Evolutionary conservation across 352 stramenopile species (phyloP).

Genomic region (Globisporangium camurandrum): DNA sequence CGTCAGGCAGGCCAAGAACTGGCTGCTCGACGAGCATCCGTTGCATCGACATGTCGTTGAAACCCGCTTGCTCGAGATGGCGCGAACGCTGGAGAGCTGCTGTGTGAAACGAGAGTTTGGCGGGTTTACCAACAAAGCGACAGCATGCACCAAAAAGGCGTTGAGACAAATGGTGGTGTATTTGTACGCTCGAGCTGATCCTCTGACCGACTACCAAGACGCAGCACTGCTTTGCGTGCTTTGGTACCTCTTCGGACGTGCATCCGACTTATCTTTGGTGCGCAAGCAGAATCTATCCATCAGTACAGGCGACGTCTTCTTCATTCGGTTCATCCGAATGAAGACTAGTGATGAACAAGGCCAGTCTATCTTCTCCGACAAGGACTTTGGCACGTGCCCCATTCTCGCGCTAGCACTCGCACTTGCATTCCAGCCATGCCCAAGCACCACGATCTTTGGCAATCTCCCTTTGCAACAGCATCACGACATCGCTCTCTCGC

Average conservation of each 20-base stretch:
- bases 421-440: not conserved
- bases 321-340: not conserved
- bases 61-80: not conserved
- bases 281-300: not conserved
- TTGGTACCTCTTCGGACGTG: not conserved
- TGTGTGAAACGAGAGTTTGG: not conserved
- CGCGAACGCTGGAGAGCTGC: not conserved
- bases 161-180: not conserved
- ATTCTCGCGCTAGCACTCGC: not conserved
- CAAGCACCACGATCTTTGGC: not conserved
- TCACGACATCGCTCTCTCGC: no score
- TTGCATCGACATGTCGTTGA: not conserved
- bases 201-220: not conserved
- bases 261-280: not conserved
- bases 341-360: slow-evolving; percentile 3
- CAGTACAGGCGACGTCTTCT: not conserved
- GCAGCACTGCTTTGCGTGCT: not conserved
- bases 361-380: not conserved
- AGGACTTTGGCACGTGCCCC: not conserved
- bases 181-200: not conserved
- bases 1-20: not conserved
- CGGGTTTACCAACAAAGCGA: not conserved
- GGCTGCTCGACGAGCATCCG: not conserved
- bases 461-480: not conserved
- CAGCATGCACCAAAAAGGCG: not conserved